These are phyloP conservation scores for Pittosporum tobira DNA, from an alignment of 129 eudicot genomes.

Conservation along the genomic window DNA sequence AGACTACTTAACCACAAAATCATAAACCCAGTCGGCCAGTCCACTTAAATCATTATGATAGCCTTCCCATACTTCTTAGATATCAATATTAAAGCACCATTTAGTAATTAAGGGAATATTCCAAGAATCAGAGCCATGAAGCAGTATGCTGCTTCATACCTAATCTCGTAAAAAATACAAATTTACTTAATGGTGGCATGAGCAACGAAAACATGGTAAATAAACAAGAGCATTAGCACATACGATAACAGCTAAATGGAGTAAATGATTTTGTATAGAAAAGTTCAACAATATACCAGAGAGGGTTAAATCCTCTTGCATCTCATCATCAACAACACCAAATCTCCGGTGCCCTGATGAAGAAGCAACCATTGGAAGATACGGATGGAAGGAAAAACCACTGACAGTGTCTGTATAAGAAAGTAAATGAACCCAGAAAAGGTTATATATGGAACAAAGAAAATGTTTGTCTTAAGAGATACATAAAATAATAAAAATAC, in stretches of 20 bases:
- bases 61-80: background rate
- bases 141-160: background rate
- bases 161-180: background rate
- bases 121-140: background rate
- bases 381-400: constrained; percentile 90
- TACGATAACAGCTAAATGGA: background rate
- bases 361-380: constrained; percentile 86
- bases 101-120: background rate
- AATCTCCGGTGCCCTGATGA: constrained; percentile 92
- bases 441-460: background rate
- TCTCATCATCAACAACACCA: constrained; percentile 47
- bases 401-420: constrained; percentile 66
- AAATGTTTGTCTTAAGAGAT: background rate
- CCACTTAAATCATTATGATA: background rate
- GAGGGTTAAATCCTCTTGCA: constrained; percentile 33
- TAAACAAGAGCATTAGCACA: background rate
- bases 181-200: background rate
- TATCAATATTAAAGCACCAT: background rate
- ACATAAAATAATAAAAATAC: constrained; percentile 24
- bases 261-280: background rate
- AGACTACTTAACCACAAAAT: background rate
- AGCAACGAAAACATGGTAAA: constrained; percentile 1
- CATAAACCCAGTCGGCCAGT: background rate
- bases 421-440: constrained; percentile 8
- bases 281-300: constrained; percentile 21